A percentile compares a stretch with the other conserved stretches of the same genome.
These are phyloP conservation scores for Exserohilum rostratum DNA, from an alignment of 2,329 filamentous ascomycete genomes.

Conservation along the genomic window DNA sequence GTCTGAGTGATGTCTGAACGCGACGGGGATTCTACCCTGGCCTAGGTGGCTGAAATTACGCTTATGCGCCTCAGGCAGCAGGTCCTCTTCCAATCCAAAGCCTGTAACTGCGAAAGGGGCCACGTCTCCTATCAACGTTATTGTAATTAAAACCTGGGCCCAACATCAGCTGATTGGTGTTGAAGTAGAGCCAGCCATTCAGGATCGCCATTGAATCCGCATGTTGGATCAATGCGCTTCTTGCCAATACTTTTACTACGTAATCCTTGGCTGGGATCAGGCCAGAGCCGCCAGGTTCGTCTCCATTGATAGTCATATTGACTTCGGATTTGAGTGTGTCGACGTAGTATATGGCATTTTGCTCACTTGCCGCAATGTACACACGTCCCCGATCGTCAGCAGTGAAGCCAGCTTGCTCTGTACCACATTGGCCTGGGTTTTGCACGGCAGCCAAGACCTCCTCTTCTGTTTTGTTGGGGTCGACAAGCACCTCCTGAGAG, in stretches of 20 bases:
- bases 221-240: constrained; percentile 52
- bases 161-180: constrained; percentile 51
- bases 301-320: constrained; percentile 45
- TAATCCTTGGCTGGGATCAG: constrained; percentile 45
- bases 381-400: constrained; percentile 51
- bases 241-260: constrained; percentile 50
- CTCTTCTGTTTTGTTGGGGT: constrained; percentile 42
- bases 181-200: constrained; percentile 53
- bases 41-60: not conserved
- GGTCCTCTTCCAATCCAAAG: constrained; percentile 48
- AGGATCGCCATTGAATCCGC: constrained; percentile 51
- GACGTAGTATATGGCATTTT: constrained; percentile 55
- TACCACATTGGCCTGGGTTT: constrained; percentile 49
- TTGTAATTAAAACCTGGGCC: constrained; percentile 48
- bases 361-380: constrained; percentile 52
- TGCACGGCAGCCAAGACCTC: constrained; percentile 48
- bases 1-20: too few species aligned
- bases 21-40: not conserved
- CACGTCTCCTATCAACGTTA: constrained; percentile 47
- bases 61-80: constrained; percentile 21
- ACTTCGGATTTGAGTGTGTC: constrained; percentile 46
- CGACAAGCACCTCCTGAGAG: constrained; percentile 43
- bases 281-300: constrained; percentile 40
- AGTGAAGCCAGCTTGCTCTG: constrained; percentile 52
- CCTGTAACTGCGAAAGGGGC: constrained; percentile 47